These are phyloP conservation scores for Talaromyces sp. DNA, from an alignment of 2,329 filamentous ascomycete genomes.

Conservation along the genomic window DNA sequence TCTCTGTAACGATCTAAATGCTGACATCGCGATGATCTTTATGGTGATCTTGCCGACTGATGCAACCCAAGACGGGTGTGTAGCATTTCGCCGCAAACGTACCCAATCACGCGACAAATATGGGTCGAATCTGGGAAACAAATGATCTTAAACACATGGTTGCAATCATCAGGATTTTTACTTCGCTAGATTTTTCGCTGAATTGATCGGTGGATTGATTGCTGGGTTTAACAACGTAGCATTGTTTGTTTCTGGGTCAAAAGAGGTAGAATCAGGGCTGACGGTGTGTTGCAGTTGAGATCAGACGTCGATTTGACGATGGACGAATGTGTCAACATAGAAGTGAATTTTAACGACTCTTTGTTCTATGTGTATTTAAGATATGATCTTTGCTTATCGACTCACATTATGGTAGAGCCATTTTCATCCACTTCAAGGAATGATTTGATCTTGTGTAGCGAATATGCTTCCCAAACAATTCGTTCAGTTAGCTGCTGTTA, in stretches of 20 bases:
- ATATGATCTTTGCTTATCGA: background rate
- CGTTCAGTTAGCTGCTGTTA: background rate
- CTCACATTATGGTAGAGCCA: background rate
- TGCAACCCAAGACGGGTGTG: slow-evolving; percentile 4
- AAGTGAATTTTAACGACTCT: background rate
- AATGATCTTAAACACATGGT: background rate
- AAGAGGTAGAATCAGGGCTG: background rate
- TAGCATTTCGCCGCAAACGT: slow-evolving; percentile 1
- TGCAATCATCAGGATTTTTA: background rate
- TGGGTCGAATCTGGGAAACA: background rate
- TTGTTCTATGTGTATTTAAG: background rate
- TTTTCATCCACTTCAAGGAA: background rate
- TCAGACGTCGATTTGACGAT: background rate
- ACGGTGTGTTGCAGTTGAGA: background rate
- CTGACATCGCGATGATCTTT: background rate
- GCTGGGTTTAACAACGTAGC: background rate
- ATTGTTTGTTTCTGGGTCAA: background rate
- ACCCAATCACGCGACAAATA: background rate
- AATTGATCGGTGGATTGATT: background rate
- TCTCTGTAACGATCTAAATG: background rate
- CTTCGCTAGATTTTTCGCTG: background rate
- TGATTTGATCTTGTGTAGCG: background rate
- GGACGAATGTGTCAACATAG: background rate
- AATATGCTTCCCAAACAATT: background rate
- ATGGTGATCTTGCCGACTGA: background rate